These are phyloP conservation scores for Amoebophrya sp. DNA, from an alignment of 169 alveolate species.

Conservation along the genomic window DNA sequence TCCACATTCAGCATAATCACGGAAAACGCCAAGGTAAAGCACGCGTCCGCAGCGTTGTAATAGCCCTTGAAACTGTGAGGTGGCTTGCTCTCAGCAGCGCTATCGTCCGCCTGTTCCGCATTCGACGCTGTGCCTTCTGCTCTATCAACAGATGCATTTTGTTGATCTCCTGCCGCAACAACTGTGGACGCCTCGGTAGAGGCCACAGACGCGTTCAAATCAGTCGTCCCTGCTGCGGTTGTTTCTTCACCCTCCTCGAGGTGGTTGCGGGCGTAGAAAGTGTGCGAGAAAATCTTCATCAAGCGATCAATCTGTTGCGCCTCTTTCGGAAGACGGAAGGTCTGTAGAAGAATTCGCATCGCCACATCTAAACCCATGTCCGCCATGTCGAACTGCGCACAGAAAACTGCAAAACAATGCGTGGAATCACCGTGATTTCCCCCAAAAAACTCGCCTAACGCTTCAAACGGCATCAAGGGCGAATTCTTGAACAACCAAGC, in stretches of 20 bases:
- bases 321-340: slow-evolving; percentile 21
- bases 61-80: too few relatives aligned
- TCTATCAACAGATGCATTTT: too few relatives aligned
- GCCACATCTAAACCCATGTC: slow-evolving; percentile 9
- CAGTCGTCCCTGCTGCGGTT: neutral
- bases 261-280: slow-evolving; percentile 16
- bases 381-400: slow-evolving; percentile 22
- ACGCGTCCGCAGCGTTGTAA: slow-evolving; percentile 8
- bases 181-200: neutral
- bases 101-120: neutral
- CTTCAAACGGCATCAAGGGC: slow-evolving; percentile 22
- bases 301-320: neutral
- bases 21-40: neutral
- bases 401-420: neutral
- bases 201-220: neutral
- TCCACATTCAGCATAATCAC: slow-evolving; percentile 23
- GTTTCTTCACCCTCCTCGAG: neutral
- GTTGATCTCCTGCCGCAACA: neutral
- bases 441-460: neutral
- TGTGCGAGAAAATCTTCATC: neutral
- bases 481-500: neutral
- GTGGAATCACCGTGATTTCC: neutral
- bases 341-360: neutral
- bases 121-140: too few relatives aligned
- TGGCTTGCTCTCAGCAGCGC: neutral